Base-by-base conservation (phyloP, 495 filamentous ascomycete genomes). In the Rusavskia elegans region DNA sequence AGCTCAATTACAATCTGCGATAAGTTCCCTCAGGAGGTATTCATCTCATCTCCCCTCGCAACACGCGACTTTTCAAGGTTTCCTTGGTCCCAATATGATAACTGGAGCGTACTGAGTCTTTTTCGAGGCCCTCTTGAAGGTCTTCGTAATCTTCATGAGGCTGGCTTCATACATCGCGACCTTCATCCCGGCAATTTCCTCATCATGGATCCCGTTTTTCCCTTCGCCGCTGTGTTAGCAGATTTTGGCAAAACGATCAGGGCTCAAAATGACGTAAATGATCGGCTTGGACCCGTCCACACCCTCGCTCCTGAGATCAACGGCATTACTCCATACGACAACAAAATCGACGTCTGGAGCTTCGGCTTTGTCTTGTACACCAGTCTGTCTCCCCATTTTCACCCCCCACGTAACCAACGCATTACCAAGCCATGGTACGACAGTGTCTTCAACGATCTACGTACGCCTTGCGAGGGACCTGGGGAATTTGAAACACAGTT, bases 321-420 rank as follows among this genome's bases (percentile, higher is more conserved):
- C 19, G 40, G 35, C 25, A 10, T 14, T 41, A 32, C 46, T 3
- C 23, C 13, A 5, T 55, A 55, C 39, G 32, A 16, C 16, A 50
- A 52, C 23, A 51, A 50, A 37, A 55, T 55, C 39, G 53, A 55
- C 38, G 42, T 41, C 9, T 55, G 46, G 46, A 36, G 29, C 50
- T 30, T 53, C 23, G 52, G 52, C 16, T 39, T 40, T 54, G 23
- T 45, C 13, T 35, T 50, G 20, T n/a, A n/a, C n/a, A n/a, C n/a
- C n/a, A n/a, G n/a, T n/a, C n/a, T n/a, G n/a, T n/a, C n/a, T n/a
- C n/a, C n/a, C n/a, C n/a, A n/a, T n/a, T n/a, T n/a, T n/a, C n/a
- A n/a, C n/a, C n/a, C n/a, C n/a, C n/a, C n/a, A n/a, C n/a, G n/a
- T n/a, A n/a, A n/a, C n/a, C n/a, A n/a, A n/a, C n/a, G n/a, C n/a